Evolutionary conservation across 2,329 filamentous ascomycete genomes (phyloP).

Genomic region (Pezicula rhizophila): DNA sequence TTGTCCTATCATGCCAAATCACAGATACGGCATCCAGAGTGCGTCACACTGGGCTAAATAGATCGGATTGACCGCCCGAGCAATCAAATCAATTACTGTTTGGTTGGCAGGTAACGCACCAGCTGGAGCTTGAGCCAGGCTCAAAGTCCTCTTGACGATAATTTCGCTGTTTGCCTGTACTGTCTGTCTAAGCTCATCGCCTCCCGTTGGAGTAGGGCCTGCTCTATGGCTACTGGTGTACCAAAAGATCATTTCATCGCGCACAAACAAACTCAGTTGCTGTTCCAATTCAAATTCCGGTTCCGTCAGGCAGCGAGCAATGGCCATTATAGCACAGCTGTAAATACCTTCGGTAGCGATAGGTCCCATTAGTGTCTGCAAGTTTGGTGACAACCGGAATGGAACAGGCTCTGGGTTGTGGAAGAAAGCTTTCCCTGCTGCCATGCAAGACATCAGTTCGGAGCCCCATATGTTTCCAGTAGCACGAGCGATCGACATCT

Average conservation of each 20-base stretch:
- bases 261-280: conserved; percentile 87
- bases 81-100: conserved; percentile 90
- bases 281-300: conserved; percentile 89
- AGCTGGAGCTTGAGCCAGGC: conserved; percentile 65
- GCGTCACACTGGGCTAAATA: conserved; percentile 84
- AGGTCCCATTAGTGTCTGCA: conserved; percentile 94
- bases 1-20: conserved; percentile 18
- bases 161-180: conserved; percentile 84
- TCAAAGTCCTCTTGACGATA: conserved; percentile 85
- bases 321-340: conserved; percentile 91
- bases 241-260: conserved; percentile 98
- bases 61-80: conserved; percentile 87
- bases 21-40: conserved; percentile 96
- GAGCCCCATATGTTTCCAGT: conserved; percentile 95
- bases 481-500: conserved; percentile 82
- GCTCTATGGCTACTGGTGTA: conserved; percentile 72
- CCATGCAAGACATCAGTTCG: conserved; percentile 88
- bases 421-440: conserved; percentile 77
- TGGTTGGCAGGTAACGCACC: conserved; percentile 90
- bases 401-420: conserved; percentile 93
- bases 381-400: conserved; percentile 93
- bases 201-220: conserved; percentile 47
- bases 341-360: conserved; percentile 95
- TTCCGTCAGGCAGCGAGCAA: conserved; percentile 88
- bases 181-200: conserved; percentile 61